These are phyloP conservation scores for Oldenlandia corymbosa DNA, from an alignment of 257 asterid genomes.

Conservation along the genomic window DNA sequence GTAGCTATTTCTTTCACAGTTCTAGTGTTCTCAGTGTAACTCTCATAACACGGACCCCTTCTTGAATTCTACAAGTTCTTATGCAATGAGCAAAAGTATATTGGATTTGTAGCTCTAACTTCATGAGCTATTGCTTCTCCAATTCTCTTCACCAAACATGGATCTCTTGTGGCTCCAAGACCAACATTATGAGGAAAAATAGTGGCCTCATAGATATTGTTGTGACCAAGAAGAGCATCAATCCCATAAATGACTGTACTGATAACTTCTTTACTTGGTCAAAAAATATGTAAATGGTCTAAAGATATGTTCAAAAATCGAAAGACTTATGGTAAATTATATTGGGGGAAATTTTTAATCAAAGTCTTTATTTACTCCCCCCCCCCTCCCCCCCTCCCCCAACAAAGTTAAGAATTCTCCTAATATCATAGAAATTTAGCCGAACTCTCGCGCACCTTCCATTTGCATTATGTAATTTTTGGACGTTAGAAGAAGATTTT, in stretches of 20 bases:
- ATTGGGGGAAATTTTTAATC: too few relatives aligned
- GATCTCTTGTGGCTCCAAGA: constrained; percentile 28
- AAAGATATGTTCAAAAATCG: too few relatives aligned
- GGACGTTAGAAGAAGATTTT: too few relatives aligned
- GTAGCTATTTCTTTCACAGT: constrained; percentile 49
- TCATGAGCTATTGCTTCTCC: constrained; percentile 43
- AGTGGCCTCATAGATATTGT: constrained; percentile 19
- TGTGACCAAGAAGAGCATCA: constrained; percentile 29
- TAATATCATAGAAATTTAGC: too few relatives aligned
- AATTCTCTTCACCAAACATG: constrained; percentile 28
- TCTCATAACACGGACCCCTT: constrained; percentile 63
- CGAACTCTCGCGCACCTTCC: too few relatives aligned
- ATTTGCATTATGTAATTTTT: too few relatives aligned
- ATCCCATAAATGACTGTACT: constrained; percentile 21
- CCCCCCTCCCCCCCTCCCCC: too few relatives aligned
- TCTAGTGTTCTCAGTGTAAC: constrained; percentile 49
- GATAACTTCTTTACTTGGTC: too few relatives aligned
- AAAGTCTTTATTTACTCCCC: too few relatives aligned
- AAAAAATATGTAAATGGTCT: too few relatives aligned
- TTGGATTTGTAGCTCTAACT: constrained; percentile 39
- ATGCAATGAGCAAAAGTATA: constrained; percentile 38
- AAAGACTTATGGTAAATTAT: too few relatives aligned
- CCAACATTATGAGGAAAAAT: constrained; percentile 28
- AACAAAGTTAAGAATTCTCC: too few relatives aligned
- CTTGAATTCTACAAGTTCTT: constrained; percentile 46